Evolutionary conservation across 2,329 filamentous ascomycete genomes (phyloP).

Genomic region (Mollisia scopiformis): DNA sequence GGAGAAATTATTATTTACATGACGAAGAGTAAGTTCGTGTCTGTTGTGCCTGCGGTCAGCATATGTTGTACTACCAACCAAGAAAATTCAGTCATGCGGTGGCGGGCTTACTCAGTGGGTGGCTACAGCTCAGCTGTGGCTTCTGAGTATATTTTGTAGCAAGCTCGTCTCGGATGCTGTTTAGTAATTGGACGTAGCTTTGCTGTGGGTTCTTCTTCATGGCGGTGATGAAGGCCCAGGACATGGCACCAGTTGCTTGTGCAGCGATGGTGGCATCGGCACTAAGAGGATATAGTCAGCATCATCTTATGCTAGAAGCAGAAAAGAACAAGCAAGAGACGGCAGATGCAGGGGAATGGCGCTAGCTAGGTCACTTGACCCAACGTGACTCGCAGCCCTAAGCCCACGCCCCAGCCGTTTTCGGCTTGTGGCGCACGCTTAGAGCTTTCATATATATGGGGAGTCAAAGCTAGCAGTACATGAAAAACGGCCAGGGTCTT

Average conservation of each 20-base stretch:
- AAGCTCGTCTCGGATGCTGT: constrained; percentile 91
- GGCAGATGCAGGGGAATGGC: background rate
- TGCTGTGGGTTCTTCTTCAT: constrained; percentile 93
- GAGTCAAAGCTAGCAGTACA: constrained; percentile 22
- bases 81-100: background rate
- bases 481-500: constrained; percentile 17
- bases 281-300: constrained; percentile 48
- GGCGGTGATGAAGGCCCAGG: constrained; percentile 91
- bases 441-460: constrained; percentile 29
- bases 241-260: constrained; percentile 96
- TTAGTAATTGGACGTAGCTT: constrained; percentile 93
- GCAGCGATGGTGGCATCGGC: constrained; percentile 84
- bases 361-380: constrained; percentile 24
- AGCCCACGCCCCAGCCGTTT: constrained; percentile 32
- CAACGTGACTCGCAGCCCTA: constrained; percentile 38
- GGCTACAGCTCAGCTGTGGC: constrained; percentile 93
- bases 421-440: constrained; percentile 29
- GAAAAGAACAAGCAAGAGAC: background rate
- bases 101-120: constrained; percentile 86
- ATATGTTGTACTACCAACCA: background rate
- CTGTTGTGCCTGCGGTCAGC: constrained; percentile 41
- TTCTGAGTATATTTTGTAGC: constrained; percentile 89
- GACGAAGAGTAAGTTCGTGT: constrained; percentile 65
- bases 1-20: constrained; percentile 49
- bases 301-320: background rate